Conservation (phyloP, 257 asterid species). For the Capsicum pubescens region DNA sequence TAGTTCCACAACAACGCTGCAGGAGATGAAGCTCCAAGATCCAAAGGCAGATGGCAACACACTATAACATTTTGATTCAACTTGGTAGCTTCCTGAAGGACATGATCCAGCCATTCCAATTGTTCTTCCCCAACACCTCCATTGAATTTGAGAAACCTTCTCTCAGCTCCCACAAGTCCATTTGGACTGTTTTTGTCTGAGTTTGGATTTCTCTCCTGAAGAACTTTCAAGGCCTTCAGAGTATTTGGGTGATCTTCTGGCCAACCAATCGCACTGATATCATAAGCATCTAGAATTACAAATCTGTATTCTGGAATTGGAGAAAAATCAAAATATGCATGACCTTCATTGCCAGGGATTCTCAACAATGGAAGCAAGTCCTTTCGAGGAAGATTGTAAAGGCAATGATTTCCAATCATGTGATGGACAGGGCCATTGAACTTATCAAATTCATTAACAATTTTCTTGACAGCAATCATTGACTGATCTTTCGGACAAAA, state of each 20-base stretch:
- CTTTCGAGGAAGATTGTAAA: slow-evolving; percentile 93
- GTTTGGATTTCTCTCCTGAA: slow-evolving; percentile 77
- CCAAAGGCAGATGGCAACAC: slow-evolving; percentile 83
- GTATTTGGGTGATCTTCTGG: slow-evolving; percentile 75
- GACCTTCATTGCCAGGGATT: slow-evolving; percentile 48
- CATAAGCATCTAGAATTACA: slow-evolving; percentile 85
- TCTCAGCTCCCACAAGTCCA: slow-evolving; percentile 71
- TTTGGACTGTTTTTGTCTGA: slow-evolving; percentile 84
- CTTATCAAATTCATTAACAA: slow-evolving; percentile 52
- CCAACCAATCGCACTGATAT: slow-evolving; percentile 90
- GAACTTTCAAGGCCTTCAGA: slow-evolving; percentile 57
- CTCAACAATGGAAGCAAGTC: slow-evolving; percentile 70
- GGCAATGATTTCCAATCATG: slow-evolving; percentile 97
- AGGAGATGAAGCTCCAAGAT: slow-evolving; percentile 56
- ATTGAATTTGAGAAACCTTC: slow-evolving; percentile 87
- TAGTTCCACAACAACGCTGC: slow-evolving; percentile 83
- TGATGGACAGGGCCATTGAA: slow-evolving; percentile 77
- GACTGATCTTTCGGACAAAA: slow-evolving; percentile 87
- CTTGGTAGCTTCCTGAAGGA: slow-evolving; percentile 66
- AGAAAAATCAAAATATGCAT: slow-evolving; percentile 87
- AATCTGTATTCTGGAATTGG: slow-evolving; percentile 77
- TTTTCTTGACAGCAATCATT: slow-evolving; percentile 52
- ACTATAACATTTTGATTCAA: slow-evolving; percentile 72
- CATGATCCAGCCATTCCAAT: slow-evolving; percentile 76
- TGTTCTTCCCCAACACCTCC: slow-evolving; percentile 91